Evolutionary conservation across 176 grass and related monocot genomes (phyloP).

Genomic region (Cocos nucifera): DNA sequence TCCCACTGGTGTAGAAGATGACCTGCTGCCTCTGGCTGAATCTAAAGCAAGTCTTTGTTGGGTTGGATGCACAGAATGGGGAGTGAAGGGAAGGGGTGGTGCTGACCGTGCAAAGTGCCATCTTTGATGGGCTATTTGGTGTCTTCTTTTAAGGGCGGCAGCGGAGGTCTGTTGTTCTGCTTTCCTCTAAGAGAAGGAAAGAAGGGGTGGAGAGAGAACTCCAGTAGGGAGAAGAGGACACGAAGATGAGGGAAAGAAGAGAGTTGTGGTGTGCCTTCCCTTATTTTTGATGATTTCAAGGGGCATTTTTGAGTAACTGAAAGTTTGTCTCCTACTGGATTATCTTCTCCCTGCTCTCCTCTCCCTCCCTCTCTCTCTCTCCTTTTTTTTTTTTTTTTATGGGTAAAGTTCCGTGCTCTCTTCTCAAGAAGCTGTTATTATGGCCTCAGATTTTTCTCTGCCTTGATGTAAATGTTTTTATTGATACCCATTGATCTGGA

Average conservation of each 20-base stretch:
- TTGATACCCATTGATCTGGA: no score
- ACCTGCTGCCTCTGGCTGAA: slow-evolving; percentile 39
- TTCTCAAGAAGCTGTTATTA: slow-evolving; percentile 6
- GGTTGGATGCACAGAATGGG: slow-evolving; percentile 48
- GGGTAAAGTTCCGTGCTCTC: slow-evolving; percentile 1
- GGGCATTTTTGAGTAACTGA: slow-evolving; percentile 28
- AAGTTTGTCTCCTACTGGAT: slow-evolving; percentile 31
- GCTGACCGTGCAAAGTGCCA: slow-evolving; percentile 73
- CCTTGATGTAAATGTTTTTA: no score
- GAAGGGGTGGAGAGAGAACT: slow-evolving; percentile 27
- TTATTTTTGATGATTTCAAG: slow-evolving; percentile 46
- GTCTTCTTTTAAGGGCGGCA: no score
- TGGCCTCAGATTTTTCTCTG: background rate
- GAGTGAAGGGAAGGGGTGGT: slow-evolving; percentile 52
- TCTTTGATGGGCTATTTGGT: slow-evolving; percentile 19
- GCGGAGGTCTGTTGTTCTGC: background rate
- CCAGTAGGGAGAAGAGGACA: slow-evolving; percentile 26
- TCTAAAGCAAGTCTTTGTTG: slow-evolving; percentile 26
- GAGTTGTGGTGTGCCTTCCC: slow-evolving; percentile 36
- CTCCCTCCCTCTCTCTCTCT: no score
- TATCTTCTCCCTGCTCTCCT: slow-evolving; percentile 19
- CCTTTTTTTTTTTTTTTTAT: no score
- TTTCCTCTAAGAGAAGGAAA: slow-evolving; percentile 34
- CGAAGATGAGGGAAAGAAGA: slow-evolving; percentile 15
- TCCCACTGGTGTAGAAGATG: slow-evolving; percentile 46